Evolutionary conservation across 768 basidiomycete species (phyloP).

Genomic region (Trametes cubensis): DNA sequence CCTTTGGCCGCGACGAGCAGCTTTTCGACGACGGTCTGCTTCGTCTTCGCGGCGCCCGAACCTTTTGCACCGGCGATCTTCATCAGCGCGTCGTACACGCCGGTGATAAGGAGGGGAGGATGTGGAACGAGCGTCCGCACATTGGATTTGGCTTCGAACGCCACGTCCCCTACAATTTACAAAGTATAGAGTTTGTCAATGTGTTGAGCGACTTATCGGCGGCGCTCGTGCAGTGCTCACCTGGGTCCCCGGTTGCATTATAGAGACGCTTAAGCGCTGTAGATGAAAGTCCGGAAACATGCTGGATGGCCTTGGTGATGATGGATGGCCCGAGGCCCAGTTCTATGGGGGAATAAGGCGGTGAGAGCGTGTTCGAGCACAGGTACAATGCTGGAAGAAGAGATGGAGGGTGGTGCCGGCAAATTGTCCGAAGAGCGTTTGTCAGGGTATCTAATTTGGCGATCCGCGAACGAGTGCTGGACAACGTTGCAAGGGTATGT

Average conservation of each 20-base stretch:
- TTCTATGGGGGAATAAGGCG: conserved; percentile 72
- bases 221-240: conserved; percentile 20
- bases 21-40: conserved; percentile 77
- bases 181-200: neutral
- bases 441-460: conserved; percentile 68
- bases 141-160: conserved; percentile 79
- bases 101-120: conserved; percentile 61
- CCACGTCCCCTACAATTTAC: conserved; percentile 67
- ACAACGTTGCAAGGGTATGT: conserved; percentile 60
- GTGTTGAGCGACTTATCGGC: neutral
- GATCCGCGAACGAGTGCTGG: conserved; percentile 72
- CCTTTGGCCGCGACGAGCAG: conserved; percentile 83
- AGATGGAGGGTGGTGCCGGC: conserved; percentile 64
- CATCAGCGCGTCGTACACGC: conserved; percentile 69
- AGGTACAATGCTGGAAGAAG: conserved; percentile 80
- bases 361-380: conserved; percentile 77
- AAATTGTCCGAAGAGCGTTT: conserved; percentile 73
- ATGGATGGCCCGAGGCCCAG: conserved; percentile 70
- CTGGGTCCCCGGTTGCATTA: conserved; percentile 73
- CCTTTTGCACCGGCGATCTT: conserved; percentile 73
- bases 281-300: conserved; percentile 66
- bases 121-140: conserved; percentile 75
- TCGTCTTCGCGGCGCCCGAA: conserved; percentile 71
- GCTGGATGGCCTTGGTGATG: conserved; percentile 70
- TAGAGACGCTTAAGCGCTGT: conserved; percentile 65